Conservation (phyloP, 1,284 basidiomycete species). For the Fistulinella staudtii region DNA sequence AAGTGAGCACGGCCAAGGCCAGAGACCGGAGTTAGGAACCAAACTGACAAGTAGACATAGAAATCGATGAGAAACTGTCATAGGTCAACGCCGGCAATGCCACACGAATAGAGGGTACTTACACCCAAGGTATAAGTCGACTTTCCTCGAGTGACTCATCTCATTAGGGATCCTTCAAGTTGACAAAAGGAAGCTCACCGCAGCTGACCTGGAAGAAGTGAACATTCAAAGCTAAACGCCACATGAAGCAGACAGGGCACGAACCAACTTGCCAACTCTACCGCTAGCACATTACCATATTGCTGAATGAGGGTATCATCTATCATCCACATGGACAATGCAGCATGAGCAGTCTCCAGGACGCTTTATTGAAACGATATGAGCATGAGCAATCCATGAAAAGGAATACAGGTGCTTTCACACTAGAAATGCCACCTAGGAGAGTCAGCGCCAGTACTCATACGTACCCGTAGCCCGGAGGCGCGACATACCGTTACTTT, state of each 20-base stretch:
- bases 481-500: conserved; percentile 22
- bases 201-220: conserved; percentile 10
- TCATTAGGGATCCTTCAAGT: neutral
- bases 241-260: conserved; percentile 3
- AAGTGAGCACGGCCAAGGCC: neutral
- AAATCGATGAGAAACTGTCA: conserved; percentile 28
- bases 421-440: conserved; percentile 24
- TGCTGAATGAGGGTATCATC: conserved; percentile 22
- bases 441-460: neutral
- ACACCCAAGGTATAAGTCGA: conserved; percentile 23
- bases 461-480: neutral
- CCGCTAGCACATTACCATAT: conserved; percentile 9
- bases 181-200: conserved; percentile 13
- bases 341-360: conserved; percentile 24
- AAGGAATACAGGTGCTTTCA: neutral
- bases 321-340: conserved; percentile 23
- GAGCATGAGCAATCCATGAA: neutral
- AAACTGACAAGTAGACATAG: conserved; percentile 27
- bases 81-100: conserved; percentile 4
- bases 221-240: neutral
- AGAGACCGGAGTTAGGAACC: neutral
- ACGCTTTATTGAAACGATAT: conserved; percentile 6
- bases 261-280: conserved; percentile 19
- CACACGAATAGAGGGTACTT: neutral
- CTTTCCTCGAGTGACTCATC: conserved; percentile 5